These are phyloP conservation scores for Thamnidium elegans DNA, from an alignment of 192 early-diverging fungal genomes.

Conservation along the genomic window DNA sequence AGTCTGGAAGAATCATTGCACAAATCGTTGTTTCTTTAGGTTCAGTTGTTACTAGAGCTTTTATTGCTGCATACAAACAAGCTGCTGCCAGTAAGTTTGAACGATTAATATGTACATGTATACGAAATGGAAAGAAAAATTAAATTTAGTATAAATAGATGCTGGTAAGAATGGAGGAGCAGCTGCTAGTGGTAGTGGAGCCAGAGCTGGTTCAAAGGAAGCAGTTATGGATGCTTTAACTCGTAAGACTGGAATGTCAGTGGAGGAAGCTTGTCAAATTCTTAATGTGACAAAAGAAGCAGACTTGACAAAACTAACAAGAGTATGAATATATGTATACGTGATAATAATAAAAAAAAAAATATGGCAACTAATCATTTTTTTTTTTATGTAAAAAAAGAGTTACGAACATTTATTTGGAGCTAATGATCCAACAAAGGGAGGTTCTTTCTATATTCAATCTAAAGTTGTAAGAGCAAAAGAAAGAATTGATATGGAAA, in stretches of 20 bases:
- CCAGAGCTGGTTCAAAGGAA: constrained; percentile 45
- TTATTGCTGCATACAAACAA: constrained; percentile 90
- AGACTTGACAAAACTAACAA: constrained; percentile 47
- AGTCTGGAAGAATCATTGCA: constrained; percentile 68
- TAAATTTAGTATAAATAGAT: constrained; percentile 38
- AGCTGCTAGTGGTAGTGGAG: constrained; percentile 40
- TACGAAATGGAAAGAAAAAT: background rate
- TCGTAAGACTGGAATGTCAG: constrained; percentile 74
- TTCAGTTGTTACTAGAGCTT: constrained; percentile 85
- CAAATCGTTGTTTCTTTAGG: constrained; percentile 76
- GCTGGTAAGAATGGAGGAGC: constrained; percentile 64
- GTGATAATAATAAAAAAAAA: constrained; percentile 1
- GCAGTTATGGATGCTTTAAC: constrained; percentile 69
- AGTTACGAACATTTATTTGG: constrained; percentile 87
- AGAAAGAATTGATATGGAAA: constrained; percentile 91
- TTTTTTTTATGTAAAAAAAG: constrained; percentile 31
- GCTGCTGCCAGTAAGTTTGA: constrained; percentile 74
- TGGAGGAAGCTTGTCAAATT: constrained; percentile 91
- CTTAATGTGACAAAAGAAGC: constrained; percentile 77
- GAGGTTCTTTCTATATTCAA: constrained; percentile 93
- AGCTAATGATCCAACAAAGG: constrained; percentile 78
- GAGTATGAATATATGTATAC: constrained; percentile 29
- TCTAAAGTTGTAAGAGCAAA: constrained; percentile 91
- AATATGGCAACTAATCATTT: background rate
- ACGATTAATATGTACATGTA: background rate